Conservation (phyloP, 495 filamentous ascomycete genomes). For the Neurospora terricola region DNA sequence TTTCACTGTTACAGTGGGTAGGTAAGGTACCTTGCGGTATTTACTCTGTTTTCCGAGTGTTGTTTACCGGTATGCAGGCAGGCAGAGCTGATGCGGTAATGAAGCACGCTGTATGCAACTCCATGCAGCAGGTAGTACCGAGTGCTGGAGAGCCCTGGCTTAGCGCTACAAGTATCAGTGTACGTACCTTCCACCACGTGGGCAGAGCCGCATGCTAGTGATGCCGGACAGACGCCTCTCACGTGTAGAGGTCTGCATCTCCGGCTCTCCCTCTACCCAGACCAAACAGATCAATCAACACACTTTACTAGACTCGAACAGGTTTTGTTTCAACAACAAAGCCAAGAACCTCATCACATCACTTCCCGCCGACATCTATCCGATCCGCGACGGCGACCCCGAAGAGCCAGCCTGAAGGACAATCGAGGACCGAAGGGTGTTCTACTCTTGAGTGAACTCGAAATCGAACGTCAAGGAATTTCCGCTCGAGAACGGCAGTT, state of each 20-base stretch:
- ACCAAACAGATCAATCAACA: not conserved
- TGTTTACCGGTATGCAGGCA: not conserved
- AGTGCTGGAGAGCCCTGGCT: not conserved
- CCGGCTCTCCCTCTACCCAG: not conserved
- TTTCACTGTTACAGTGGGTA: not conserved
- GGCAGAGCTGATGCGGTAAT: not conserved
- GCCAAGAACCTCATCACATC: not conserved
- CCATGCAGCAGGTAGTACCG: not conserved
- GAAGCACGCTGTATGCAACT: not conserved
- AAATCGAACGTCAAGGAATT: not conserved
- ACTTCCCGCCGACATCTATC: not conserved
- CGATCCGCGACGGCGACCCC: not conserved
- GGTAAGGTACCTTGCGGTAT: not conserved
- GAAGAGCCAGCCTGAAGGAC: not conserved
- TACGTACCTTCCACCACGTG: not conserved
- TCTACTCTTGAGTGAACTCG: not conserved
- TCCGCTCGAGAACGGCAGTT: not conserved
- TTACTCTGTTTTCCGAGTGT: not conserved
- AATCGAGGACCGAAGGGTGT: not conserved
- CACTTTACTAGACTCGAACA: not conserved
- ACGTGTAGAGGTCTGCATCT: not conserved
- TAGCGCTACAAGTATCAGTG: not conserved
- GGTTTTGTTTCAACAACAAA: not conserved
- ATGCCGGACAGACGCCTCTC: not conserved
- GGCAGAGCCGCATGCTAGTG: not conserved